Evolutionary conservation across 148 eudicot genomes (phyloP).

Genomic region (Cornus florida): DNA sequence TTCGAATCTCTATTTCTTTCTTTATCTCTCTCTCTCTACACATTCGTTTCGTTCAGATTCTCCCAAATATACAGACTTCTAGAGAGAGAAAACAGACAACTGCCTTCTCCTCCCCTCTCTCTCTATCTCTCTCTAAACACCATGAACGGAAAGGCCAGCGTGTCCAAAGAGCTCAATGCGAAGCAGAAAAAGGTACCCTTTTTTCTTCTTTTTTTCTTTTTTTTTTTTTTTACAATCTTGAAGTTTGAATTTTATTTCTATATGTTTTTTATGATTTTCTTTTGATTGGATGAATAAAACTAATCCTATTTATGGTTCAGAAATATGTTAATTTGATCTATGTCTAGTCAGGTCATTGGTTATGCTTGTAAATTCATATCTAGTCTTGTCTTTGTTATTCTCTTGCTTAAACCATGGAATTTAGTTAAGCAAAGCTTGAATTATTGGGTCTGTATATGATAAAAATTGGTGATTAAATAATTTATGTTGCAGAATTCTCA

Average conservation of each 20-base stretch:
- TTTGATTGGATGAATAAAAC: background rate
- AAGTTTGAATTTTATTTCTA: background rate
- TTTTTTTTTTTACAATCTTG: background rate
- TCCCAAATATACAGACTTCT: background rate
- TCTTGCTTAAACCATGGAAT: background rate
- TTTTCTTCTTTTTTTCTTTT: background rate
- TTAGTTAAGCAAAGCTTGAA: background rate
- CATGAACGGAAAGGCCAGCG: constrained; percentile 60
- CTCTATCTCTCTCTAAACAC: background rate
- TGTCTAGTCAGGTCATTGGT: background rate
- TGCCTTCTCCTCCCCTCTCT: background rate
- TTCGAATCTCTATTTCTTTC: background rate
- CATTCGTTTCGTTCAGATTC: constrained; percentile 3
- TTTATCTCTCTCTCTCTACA: background rate
- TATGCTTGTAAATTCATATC: background rate
- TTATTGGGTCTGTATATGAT: background rate
- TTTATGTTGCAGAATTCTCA: background rate
- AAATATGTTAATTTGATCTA: background rate
- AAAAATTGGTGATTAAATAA: background rate
- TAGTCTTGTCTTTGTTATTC: background rate
- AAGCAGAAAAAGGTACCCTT: constrained; percentile 55
- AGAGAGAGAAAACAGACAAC: constrained; percentile 1
- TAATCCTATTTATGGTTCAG: background rate
- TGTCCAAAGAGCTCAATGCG: constrained; percentile 53
- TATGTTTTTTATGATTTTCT: background rate